These are phyloP conservation scores for Scleroderma bovista DNA, from an alignment of 768 basidiomycete species.

Conservation along the genomic window DNA sequence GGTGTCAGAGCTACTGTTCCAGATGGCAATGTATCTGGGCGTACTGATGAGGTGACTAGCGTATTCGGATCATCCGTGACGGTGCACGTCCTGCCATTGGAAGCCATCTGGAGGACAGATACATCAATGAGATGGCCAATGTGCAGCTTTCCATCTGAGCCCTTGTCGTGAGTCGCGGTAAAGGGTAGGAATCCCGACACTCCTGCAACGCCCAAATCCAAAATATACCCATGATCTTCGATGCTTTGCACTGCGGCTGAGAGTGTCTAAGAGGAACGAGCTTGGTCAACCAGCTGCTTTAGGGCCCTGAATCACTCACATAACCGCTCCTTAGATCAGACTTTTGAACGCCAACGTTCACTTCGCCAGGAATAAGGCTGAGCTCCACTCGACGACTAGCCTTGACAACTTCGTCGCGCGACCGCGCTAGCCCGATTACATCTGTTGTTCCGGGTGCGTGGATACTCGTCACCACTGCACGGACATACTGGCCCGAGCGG, in stretches of 20 bases:
- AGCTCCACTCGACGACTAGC: constrained; percentile 79
- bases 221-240: constrained; percentile 92
- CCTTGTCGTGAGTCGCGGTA: constrained; percentile 52
- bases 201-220: constrained; percentile 78
- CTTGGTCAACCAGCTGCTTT: background rate
- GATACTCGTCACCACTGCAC: constrained; percentile 66
- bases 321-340: constrained; percentile 70
- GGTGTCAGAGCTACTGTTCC: constrained; percentile 1
- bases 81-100: constrained; percentile 76
- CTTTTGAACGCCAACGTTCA: constrained; percentile 78
- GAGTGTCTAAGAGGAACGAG: constrained; percentile 46
- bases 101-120: constrained; percentile 60
- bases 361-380: constrained; percentile 74
- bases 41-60: constrained; percentile 52
- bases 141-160: constrained; percentile 35
- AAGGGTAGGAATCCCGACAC: constrained; percentile 82
- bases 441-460: constrained; percentile 65
- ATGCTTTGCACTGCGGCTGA: constrained; percentile 73
- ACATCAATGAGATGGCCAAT: constrained; percentile 66
- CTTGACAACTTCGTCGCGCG: constrained; percentile 61
- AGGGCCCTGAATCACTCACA: constrained; percentile 42
- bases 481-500: constrained; percentile 78
- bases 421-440: constrained; percentile 48
- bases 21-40: constrained; percentile 16
- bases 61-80: constrained; percentile 49